Percentiles rank a stretch among this genome's conserved stretches.
phyloP scores from a whole-genome alignment of 148 eudicot genomes.

The Silene uniflora region DNA sequence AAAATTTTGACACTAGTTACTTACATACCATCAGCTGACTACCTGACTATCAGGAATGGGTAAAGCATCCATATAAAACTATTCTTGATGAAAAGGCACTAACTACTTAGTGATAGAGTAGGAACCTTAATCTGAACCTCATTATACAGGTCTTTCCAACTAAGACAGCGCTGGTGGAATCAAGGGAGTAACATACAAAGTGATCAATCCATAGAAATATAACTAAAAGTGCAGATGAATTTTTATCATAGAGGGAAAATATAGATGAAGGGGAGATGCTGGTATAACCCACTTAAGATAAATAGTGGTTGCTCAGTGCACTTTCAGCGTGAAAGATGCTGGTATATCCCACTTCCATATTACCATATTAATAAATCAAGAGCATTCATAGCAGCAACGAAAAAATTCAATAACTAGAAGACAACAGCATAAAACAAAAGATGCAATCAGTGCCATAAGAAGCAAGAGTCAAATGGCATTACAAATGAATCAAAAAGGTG shows the following conservation, averaged over 20 bases:
- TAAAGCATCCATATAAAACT: not conserved
- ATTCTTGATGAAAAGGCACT: not conserved
- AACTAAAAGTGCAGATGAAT: not conserved
- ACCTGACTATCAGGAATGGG: not conserved
- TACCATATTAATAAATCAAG: constrained; percentile 7
- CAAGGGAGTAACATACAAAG: too few relatives aligned
- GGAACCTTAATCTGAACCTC: too few relatives aligned
- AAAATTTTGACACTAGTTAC: not conserved
- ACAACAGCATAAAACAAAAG: not conserved
- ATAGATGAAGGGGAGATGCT: not conserved
- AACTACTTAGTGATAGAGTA: too few relatives aligned
- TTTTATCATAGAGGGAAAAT: not conserved
- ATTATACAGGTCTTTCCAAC: too few relatives aligned
- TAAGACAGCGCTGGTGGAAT: too few relatives aligned
- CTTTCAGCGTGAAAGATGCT: too few relatives aligned
- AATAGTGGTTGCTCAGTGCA: not conserved
- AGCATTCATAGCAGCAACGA: not conserved
- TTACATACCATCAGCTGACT: not conserved
- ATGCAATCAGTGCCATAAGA: not conserved
- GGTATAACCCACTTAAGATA: not conserved
- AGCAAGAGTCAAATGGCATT: not conserved
- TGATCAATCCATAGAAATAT: too few relatives aligned
- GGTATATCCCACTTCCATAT: not conserved
- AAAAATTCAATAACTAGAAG: not conserved
- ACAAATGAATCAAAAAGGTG: not conserved